Evolutionary conservation across 305 asterid genomes (phyloP).

Genomic region (Fraxinus nigra): DNA sequence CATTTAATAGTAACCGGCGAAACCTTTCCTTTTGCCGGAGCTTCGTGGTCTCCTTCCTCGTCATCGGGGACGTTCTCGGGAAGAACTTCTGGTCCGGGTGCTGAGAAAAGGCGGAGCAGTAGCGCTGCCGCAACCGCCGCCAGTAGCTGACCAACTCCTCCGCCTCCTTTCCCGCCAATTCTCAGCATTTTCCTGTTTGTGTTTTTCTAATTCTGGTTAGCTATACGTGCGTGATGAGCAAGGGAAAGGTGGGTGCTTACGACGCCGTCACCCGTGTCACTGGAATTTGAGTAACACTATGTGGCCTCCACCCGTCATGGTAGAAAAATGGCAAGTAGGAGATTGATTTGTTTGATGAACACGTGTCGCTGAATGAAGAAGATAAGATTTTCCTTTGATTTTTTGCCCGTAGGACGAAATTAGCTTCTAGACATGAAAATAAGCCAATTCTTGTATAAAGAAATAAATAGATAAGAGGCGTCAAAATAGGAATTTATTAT

Average conservation of each 20-base stretch:
- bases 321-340: constrained; percentile 1
- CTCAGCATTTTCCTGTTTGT: constrained; percentile 44
- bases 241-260: background rate
- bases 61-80: constrained; percentile 44
- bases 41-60: constrained; percentile 33
- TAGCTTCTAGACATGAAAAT: background rate
- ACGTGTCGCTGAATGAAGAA: constrained; percentile 27
- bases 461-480: too few species aligned
- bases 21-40: constrained; percentile 53
- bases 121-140: constrained; percentile 85
- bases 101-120: constrained; percentile 72
- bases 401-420: background rate
- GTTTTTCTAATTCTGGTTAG: background rate
- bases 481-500: too few species aligned
- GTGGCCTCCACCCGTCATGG: background rate
- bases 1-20: constrained; percentile 71
- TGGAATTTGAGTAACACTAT: background rate
- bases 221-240: background rate
- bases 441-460: too few species aligned
- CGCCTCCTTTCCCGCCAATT: constrained; percentile 66
- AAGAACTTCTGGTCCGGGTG: constrained; percentile 57
- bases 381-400: constrained; percentile 25
- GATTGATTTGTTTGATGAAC: constrained; percentile 17
- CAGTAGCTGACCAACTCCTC: constrained; percentile 78
- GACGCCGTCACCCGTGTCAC: constrained; percentile 18